phyloP scores from a whole-genome alignment of 2,329 filamentous ascomycete species.

The Lizonia empirigonia region DNA sequence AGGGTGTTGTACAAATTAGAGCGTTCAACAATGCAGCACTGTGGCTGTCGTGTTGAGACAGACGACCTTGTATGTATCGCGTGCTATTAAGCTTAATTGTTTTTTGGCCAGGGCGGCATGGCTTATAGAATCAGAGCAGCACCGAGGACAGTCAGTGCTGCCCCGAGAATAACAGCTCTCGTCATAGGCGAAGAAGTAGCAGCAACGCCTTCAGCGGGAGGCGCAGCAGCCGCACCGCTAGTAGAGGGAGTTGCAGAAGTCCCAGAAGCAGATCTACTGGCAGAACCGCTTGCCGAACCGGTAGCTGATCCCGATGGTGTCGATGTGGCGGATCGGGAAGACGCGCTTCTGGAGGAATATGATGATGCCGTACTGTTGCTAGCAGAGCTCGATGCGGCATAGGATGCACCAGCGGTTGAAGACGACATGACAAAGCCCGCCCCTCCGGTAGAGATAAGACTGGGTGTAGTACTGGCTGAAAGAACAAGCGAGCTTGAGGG shows the following conservation, averaged over 20 bases:
- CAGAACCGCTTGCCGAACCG: slow-evolving; percentile 1
- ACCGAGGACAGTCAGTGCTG: slow-evolving; percentile 15
- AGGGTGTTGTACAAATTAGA: background rate
- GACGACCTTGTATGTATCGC: background rate
- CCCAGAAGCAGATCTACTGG: background rate
- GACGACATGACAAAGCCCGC: background rate
- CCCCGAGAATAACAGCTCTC: slow-evolving; percentile 12
- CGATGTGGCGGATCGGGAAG: slow-evolving; percentile 1
- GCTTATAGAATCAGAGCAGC: slow-evolving; percentile 21
- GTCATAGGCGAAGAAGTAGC: slow-evolving; percentile 3
- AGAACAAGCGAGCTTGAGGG: slow-evolving; percentile 26
- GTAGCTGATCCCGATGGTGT: slow-evolving; percentile 3
- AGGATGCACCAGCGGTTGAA: background rate
- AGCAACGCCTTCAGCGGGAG: slow-evolving; percentile 18
- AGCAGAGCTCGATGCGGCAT: background rate
- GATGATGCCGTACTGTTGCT: slow-evolving; percentile 6
- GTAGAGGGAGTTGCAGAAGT: slow-evolving; percentile 7
- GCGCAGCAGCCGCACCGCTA: slow-evolving; percentile 15
- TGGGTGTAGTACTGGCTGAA: slow-evolving; percentile 20
- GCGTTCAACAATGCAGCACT: background rate
- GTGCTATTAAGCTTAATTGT: background rate
- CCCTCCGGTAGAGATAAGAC: slow-evolving; percentile 1
- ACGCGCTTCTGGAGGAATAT: slow-evolving; percentile 8
- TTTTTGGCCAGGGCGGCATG: background rate
- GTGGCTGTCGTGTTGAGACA: background rate